phyloP scores from a whole-genome alignment of 176 grass and related monocot species.

The Musa beccarii region DNA sequence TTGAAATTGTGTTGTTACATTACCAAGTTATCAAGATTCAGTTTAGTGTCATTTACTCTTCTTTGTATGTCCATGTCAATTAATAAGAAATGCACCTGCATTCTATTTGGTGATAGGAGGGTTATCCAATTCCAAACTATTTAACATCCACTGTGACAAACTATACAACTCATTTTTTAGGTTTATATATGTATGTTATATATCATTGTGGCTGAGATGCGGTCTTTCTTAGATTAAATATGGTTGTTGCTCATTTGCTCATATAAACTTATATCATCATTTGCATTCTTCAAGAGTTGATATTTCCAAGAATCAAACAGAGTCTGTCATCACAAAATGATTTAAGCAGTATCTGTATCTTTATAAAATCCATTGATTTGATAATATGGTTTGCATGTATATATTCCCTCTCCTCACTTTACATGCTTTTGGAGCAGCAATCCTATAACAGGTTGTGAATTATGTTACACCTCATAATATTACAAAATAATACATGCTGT shows the following conservation, averaged over 20 bases:
- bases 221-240: too few species aligned
- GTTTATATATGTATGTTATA: neutral
- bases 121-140: neutral
- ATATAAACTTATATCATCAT: too few species aligned
- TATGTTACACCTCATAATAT: neutral
- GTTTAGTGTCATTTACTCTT: neutral
- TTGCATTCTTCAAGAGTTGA: too few species aligned
- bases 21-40: too few species aligned
- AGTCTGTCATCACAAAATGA: too few species aligned
- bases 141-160: neutral
- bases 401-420: neutral
- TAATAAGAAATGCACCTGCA: neutral
- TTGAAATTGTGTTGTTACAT: too few species aligned
- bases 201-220: neutral
- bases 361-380: too few species aligned
- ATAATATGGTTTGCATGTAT: neutral
- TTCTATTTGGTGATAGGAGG: too few species aligned
- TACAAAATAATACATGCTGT: slow-evolving; percentile 18
- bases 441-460: neutral
- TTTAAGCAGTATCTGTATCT: too few species aligned
- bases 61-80: neutral
- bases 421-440: neutral
- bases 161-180: neutral
- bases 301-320: too few species aligned
- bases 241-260: too few species aligned